Conservation (phyloP, 2,329 filamentous ascomycete species). For the Sphaerostilbella broomeana region DNA sequence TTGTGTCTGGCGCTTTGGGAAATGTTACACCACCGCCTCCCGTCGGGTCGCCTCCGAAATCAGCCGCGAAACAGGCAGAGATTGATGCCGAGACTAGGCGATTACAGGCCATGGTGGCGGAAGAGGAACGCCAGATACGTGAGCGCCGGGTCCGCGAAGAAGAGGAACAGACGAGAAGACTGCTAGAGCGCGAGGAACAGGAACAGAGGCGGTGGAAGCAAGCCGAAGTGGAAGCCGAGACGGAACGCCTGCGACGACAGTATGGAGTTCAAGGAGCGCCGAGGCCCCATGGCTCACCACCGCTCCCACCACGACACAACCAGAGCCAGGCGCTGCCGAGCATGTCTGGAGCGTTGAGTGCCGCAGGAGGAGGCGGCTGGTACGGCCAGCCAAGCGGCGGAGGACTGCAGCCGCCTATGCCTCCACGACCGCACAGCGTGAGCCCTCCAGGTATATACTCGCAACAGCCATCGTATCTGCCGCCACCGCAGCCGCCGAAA, state of each 20-base stretch:
- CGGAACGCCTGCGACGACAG: slow-evolving; percentile 64
- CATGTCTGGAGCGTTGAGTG: slow-evolving; percentile 9
- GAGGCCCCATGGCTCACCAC: slow-evolving; percentile 23
- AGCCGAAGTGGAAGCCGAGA: slow-evolving; percentile 67
- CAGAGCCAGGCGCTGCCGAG: background rate
- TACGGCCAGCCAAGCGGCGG: slow-evolving; percentile 15
- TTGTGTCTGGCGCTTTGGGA: slow-evolving; percentile 34
- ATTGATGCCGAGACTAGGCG: slow-evolving; percentile 74
- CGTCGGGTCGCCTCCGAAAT: slow-evolving; percentile 16
- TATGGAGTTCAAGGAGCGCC: slow-evolving; percentile 56
- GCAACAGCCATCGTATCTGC: slow-evolving; percentile 9
- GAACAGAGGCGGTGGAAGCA: slow-evolving; percentile 47
- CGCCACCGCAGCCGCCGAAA: slow-evolving; percentile 14
- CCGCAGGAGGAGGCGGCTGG: slow-evolving; percentile 17
- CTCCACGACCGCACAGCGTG: slow-evolving; percentile 43
- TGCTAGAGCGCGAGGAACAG: slow-evolving; percentile 60
- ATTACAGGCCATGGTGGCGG: slow-evolving; percentile 48
- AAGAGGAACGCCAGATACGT: slow-evolving; percentile 45
- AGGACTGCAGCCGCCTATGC: slow-evolving; percentile 27
- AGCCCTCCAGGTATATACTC: slow-evolving; percentile 28
- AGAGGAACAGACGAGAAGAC: slow-evolving; percentile 51
- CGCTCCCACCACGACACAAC: slow-evolving; percentile 27
- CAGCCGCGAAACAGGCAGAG: slow-evolving; percentile 29
- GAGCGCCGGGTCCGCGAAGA: slow-evolving; percentile 54
- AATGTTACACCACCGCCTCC: slow-evolving; percentile 18